Evolutionary conservation across 2,329 filamentous ascomycete genomes (phyloP), one percentile per base, ranked within the genome.

Genomic region (Biscogniauxia marginata): DNA sequence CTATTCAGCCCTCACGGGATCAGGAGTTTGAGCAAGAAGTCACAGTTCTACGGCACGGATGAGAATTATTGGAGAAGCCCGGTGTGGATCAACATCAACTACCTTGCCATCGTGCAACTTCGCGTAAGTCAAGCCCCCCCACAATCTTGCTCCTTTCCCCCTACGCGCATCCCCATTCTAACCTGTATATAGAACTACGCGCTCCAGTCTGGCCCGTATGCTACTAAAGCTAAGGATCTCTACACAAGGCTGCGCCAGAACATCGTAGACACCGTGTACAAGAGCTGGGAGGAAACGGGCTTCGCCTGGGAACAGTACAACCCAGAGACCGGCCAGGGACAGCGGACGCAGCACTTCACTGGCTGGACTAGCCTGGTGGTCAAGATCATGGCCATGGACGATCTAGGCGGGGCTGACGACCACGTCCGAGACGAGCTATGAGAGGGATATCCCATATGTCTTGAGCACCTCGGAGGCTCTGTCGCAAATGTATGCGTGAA

Each of bases 261-360:
- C 70, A 77, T 99, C 11, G 89, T 98, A 47, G 83, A 92, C 51
- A 98, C 93, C 1, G 89, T 98, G 13, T 97, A 89, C 77, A 83
- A 87, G 56, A 87, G 87, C 71, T 99, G 93, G 93, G 80, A 87
- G 70, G 85, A 90, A 69, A 98, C 95, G 0, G 93, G 93, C 18
- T 98, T 98, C 71, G 95, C 93, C 0, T 99, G 93, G 93, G 95
- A 99, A 75, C 95, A 99, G 76, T 99, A 98, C 74, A 91, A 96
- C 71, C 91, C 93, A 0, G 91, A 96, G 66, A 96, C 91, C 3
- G 95, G 95, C 47, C 84, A 84, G 52, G 95, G 95, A n/a, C 93
- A 98, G 79, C 83, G 95, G 45, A 98, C 93, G 4, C 92, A 97
- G 79, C 93, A 98, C 74, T 99, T 99, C 72, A 97, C 95, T 0